Conservation (phyloP, 768 basidiomycete genomes). For the Butyriboletus loyo region DNA sequence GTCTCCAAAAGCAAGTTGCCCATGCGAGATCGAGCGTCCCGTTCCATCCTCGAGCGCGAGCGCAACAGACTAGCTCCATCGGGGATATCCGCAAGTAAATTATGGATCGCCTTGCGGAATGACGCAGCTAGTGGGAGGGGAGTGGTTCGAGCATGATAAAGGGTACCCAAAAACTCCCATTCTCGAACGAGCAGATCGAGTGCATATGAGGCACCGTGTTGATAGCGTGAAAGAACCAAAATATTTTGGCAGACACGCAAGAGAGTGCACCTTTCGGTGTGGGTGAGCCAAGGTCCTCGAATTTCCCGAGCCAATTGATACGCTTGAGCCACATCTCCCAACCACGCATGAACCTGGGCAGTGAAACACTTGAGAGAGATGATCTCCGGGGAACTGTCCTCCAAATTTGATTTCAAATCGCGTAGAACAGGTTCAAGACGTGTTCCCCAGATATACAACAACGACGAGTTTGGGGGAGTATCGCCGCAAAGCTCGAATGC, state of each 20-base stretch:
- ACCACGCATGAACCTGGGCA: constrained; percentile 35
- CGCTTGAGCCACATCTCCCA: constrained; percentile 37
- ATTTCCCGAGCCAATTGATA: constrained; percentile 27
- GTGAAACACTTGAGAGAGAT: constrained; percentile 27
- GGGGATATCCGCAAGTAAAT: constrained; percentile 29
- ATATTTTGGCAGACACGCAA: constrained; percentile 37
- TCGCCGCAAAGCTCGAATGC: constrained; percentile 14
- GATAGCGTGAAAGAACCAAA: constrained; percentile 34
- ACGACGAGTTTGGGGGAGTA: constrained; percentile 15
- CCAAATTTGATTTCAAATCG: constrained; percentile 23
- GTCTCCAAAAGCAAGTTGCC: constrained; percentile 43
- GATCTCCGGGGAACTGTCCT: constrained; percentile 16
- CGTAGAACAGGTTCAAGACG: constrained; percentile 36
- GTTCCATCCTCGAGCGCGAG: constrained; percentile 23
- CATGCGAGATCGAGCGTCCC: constrained; percentile 27
- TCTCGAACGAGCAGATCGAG: constrained; percentile 41
- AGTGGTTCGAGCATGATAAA: constrained; percentile 11
- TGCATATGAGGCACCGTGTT: constrained; percentile 30
- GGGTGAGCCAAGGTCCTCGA: constrained; percentile 14
- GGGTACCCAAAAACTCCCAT: constrained; percentile 32
- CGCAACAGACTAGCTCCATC: constrained; percentile 30
- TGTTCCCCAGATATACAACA: constrained; percentile 35
- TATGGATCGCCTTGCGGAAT: constrained; percentile 29
- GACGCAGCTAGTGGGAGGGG: constrained; percentile 14
- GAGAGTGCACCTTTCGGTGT: constrained; percentile 22